Base-by-base conservation (phyloP, 2,329 filamentous ascomycete species). In the Coniella vitis region DNA sequence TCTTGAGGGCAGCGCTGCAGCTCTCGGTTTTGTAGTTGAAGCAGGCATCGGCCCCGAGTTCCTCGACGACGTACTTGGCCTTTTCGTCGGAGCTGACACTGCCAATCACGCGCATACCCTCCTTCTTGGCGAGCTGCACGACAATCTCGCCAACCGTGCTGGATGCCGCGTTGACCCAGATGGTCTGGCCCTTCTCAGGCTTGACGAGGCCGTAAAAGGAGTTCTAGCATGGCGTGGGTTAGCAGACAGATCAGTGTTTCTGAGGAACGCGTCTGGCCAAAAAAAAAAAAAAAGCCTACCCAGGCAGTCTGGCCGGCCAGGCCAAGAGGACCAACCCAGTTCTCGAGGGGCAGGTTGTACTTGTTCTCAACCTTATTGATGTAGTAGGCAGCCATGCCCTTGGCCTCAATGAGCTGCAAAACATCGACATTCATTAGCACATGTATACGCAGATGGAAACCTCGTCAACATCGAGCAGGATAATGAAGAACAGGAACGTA, bases 1-100 rank as follows among this genome's bases (percentile, higher is more conserved):
- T 74, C 56, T 71, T 66, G 41, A 90, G 71, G 0, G 84, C 84
- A 36, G 83, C 79, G 0, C 67, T 62, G 4, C 83, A 73, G 61
- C 78, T 79, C 69, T 88, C 85, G 48, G 76, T 87, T 74, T 87
- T 88, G 72, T 90, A 90, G 71, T 90, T 90, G 71, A 89, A 90
- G 14, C 83, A 86, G 17, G 65, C 76, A 60, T 89, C 83, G 61
- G 89, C 90, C 21, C 74, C 73, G 31, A 90, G 75, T 42, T 86
- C 81, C 47, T 84, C 80, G 48, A 65, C 71, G 63, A 89, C 85
- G 66, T 78, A 89, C 4, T 85, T 75, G 40, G 87, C 70, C 69
- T 90, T 90, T 62, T 84, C 79, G 60, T 90, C 83, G n/a, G 79
- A 78, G 16, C 86, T 86, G 14, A 87, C 86, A 48, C 81, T 86